These are phyloP conservation scores for Diaporthe amygdali DNA, from an alignment of 2,329 filamentous ascomycete genomes.

Conservation along the genomic window DNA sequence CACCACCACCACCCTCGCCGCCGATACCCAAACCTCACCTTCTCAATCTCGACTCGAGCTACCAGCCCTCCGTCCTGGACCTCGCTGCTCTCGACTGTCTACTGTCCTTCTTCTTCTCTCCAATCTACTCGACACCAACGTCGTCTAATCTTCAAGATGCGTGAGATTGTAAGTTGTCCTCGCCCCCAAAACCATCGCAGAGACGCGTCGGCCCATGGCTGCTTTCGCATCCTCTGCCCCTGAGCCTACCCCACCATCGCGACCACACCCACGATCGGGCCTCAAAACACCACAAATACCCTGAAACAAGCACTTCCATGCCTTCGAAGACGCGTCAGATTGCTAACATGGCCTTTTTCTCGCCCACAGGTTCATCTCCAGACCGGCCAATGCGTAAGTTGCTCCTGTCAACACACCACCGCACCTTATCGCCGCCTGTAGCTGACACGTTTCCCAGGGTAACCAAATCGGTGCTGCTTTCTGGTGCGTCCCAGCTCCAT, in stretches of 20 bases:
- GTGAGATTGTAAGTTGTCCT: conserved; percentile 70
- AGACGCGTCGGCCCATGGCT: conserved; percentile 31
- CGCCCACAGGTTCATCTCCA: conserved; percentile 91
- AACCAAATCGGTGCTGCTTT: conserved; percentile 99
- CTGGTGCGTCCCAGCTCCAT: conserved; percentile 66
- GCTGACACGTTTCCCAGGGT: conserved; percentile 64
- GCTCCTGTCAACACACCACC: conserved; percentile 7
- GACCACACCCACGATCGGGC: conserved; percentile 18
- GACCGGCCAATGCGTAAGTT: conserved; percentile 96
- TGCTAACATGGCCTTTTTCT: conserved; percentile 61
- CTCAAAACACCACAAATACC: not conserved
- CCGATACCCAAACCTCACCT: conserved; percentile 9
- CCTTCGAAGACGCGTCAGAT: conserved; percentile 31
- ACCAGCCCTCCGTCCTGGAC: conserved; percentile 19
- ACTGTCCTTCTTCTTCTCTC: conserved; percentile 11
- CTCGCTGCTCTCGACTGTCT: conserved; percentile 4
- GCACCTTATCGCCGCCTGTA: not conserved
- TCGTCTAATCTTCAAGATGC: conserved; percentile 60
- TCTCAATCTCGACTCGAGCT: conserved; percentile 18
- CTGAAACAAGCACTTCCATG: not conserved
- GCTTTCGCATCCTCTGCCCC: conserved; percentile 28
- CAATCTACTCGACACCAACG: conserved; percentile 13
- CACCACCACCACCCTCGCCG: not conserved
- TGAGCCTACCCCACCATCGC: conserved; percentile 35
- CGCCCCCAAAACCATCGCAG: conserved; percentile 3